A percentile compares a stretch with the other conserved stretches of the same genome.
Evolutionary conservation across 2,329 filamentous ascomycete species (phyloP).

Genomic region (Xylaria digitata): DNA sequence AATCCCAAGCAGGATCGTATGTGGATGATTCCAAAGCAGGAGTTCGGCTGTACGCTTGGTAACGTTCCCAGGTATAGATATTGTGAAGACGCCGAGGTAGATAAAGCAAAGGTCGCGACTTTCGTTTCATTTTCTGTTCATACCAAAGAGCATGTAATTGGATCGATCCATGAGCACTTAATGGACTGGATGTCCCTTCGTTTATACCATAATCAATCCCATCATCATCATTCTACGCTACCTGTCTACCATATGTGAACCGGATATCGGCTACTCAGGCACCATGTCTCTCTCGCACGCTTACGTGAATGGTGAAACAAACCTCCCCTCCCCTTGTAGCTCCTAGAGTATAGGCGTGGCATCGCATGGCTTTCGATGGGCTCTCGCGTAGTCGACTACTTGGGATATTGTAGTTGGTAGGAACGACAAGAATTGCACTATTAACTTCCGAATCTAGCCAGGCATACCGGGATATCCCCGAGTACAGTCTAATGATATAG

Average conservation of each 20-base stretch:
- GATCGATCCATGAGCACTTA: constrained; percentile 30
- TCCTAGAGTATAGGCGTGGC: no score
- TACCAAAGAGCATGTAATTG: constrained; percentile 22
- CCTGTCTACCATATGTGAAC: background rate
- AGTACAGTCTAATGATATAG: background rate
- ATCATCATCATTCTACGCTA: background rate
- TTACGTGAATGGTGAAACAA: background rate
- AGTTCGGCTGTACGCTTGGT: constrained; percentile 5
- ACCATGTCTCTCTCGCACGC: background rate
- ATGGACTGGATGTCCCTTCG: constrained; percentile 19
- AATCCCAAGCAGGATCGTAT: background rate
- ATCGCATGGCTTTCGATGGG: background rate
- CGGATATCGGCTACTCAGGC: no score
- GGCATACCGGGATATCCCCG: background rate
- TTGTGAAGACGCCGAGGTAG: constrained; percentile 19
- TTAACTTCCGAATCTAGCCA: background rate
- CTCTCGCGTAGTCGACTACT: background rate
- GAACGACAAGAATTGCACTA: background rate
- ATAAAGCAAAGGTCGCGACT: constrained; percentile 22
- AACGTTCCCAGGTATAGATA: constrained; percentile 21
- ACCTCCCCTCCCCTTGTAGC: no score
- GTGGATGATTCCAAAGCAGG: constrained; percentile 9
- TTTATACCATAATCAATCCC: background rate
- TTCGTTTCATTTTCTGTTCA: constrained; percentile 19
- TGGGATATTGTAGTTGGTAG: background rate